Conservation (phyloP, 768 basidiomycete genomes). For the Boletus coccyginus region DNA sequence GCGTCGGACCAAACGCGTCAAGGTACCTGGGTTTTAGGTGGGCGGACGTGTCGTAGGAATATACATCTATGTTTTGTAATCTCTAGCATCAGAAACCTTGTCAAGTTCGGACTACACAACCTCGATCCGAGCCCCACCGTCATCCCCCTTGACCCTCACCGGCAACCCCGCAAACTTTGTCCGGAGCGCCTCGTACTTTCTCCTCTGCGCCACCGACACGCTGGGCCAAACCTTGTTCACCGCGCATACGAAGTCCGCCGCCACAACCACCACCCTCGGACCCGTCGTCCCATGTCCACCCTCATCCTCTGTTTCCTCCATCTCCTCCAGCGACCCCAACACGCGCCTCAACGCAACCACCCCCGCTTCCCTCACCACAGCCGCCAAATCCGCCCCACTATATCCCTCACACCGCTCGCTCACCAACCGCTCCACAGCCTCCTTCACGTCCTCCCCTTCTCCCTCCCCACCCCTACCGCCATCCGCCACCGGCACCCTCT, state of each 20-base stretch:
- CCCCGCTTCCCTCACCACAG: slow-evolving; percentile 86
- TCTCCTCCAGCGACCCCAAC: slow-evolving; percentile 63
- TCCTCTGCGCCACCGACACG: slow-evolving; percentile 75
- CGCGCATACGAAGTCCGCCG: slow-evolving; percentile 71
- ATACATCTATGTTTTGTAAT: background rate
- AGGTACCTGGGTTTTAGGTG: slow-evolving; percentile 7
- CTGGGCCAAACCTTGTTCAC: slow-evolving; percentile 83
- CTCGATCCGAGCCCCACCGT: slow-evolving; percentile 17
- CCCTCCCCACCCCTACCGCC: background rate
- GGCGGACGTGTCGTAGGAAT: background rate
- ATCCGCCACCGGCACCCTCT: slow-evolving; percentile 58
- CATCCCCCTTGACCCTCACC: slow-evolving; percentile 41
- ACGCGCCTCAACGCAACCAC: slow-evolving; percentile 74
- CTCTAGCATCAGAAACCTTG: background rate
- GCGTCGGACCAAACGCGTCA: slow-evolving; percentile 13
- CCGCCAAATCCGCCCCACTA: slow-evolving; percentile 89
- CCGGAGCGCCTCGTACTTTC: slow-evolving; percentile 77
- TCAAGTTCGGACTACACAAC: slow-evolving; percentile 1
- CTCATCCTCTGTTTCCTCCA: slow-evolving; percentile 38
- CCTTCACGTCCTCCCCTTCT: slow-evolving; percentile 14
- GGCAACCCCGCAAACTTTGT: slow-evolving; percentile 83
- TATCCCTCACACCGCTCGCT: slow-evolving; percentile 75
- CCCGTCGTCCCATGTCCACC: background rate
- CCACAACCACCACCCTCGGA: slow-evolving; percentile 39
- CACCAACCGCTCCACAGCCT: slow-evolving; percentile 47